These are phyloP conservation scores for Pyropia yezoensis DNA, from an alignment of 23 red algal genomes.

Conservation along the genomic window DNA sequence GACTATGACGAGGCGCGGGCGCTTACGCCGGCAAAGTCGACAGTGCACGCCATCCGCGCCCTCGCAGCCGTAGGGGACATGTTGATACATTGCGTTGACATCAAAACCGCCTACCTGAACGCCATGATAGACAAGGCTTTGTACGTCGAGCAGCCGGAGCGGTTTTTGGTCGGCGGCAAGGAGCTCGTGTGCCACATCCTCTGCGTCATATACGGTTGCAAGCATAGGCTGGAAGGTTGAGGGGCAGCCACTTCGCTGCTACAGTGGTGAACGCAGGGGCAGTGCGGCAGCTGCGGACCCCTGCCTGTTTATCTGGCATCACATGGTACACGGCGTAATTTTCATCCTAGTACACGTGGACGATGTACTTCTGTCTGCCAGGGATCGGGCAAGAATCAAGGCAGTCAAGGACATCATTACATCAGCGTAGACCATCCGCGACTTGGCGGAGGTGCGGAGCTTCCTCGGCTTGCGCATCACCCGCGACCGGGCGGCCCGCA, in stretches of 20 bases:
- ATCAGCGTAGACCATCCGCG: neutral
- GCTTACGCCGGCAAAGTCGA: neutral
- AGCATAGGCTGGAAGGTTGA: too few species aligned
- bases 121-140: constrained; percentile 24
- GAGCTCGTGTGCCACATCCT: too few species aligned
- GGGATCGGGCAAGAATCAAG: neutral
- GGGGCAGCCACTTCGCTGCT: too few species aligned
- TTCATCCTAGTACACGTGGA: neutral
- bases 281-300: neutral
- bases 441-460: neutral
- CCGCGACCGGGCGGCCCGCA: neutral
- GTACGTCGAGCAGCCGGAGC: neutral
- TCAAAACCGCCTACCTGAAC: constrained; percentile 37
- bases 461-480: neutral
- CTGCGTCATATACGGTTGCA: too few species aligned
- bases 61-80: constrained; percentile 12
- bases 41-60: constrained; percentile 4
- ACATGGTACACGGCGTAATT: neutral
- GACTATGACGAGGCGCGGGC: neutral
- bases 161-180: too few species aligned
- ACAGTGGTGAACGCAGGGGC: too few species aligned
- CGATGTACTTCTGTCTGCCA: neutral
- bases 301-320: neutral
- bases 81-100: constrained; percentile 16
- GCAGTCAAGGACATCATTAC: neutral